A percentile compares a stretch with the other conserved stretches of the same genome.
Conservation (phyloP, 352 stramenopile genomes). For the Phytopythium montanum region DNA sequence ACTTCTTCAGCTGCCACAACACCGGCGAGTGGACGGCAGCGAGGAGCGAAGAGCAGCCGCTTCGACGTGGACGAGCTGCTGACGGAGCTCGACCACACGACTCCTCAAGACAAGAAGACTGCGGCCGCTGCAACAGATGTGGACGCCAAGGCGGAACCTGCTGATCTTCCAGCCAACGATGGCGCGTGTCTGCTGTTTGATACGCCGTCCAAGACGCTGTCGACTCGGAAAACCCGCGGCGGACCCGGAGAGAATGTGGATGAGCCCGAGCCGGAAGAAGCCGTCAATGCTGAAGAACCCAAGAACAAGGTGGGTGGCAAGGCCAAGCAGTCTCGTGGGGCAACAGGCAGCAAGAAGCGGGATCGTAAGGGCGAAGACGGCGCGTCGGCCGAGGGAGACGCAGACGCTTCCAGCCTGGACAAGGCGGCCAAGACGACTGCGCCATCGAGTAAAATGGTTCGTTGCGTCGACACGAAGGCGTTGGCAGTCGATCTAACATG, state of each 20-base stretch:
- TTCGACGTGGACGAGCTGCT: constrained; percentile 59
- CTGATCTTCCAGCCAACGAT: constrained; percentile 13
- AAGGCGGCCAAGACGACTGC: not conserved
- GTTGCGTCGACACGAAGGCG: not conserved
- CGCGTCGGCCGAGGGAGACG: not conserved
- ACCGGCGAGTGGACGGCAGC: constrained; percentile 13
- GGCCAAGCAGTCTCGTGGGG: not conserved
- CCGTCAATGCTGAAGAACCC: constrained; percentile 12
- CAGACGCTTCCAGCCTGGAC: not conserved
- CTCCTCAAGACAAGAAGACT: constrained; percentile 30
- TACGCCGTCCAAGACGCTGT: constrained; percentile 37
- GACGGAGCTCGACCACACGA: constrained; percentile 51
- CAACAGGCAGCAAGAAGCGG: not conserved
- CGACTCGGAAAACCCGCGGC: constrained; percentile 8
- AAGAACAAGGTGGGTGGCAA: not conserved
- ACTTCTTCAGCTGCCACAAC: constrained; percentile 24
- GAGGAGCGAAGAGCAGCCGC: constrained; percentile 14
- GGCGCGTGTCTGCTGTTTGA: constrained; percentile 51
- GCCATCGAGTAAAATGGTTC: not conserved
- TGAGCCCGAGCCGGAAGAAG: constrained; percentile 5
- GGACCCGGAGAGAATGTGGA: not conserved
- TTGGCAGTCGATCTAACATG: not conserved
- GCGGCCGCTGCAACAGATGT: constrained; percentile 12
- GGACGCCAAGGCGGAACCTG: constrained; percentile 9
- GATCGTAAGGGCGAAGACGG: not conserved